phyloP scores from a whole-genome alignment of 2,329 filamentous ascomycete species.

The Blastomyces gilchristii region DNA sequence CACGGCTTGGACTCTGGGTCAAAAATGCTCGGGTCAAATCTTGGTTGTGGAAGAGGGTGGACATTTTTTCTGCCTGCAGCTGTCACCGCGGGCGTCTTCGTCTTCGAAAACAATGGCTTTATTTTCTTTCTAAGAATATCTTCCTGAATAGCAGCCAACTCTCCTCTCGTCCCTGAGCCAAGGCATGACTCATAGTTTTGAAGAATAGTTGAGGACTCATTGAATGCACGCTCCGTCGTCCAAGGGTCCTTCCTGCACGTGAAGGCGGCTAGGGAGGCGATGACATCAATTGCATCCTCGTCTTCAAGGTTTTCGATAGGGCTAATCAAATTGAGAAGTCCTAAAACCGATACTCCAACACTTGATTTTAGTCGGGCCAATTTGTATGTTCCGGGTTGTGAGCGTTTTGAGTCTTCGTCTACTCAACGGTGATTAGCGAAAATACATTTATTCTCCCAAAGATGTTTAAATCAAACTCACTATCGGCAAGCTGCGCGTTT shows the following conservation, averaged over 20 bases:
- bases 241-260: constrained; percentile 27
- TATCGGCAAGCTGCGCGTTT: constrained; percentile 17
- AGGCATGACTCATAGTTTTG: constrained; percentile 9
- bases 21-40: constrained; percentile 28
- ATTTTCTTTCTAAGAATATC: constrained; percentile 25
- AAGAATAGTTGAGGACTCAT: constrained; percentile 17
- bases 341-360: constrained; percentile 25
- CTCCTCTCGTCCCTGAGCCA: constrained; percentile 3
- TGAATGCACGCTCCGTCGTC: constrained; percentile 22
- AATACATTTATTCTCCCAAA: background rate
- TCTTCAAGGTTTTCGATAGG: constrained; percentile 17
- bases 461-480: constrained; percentile 8
- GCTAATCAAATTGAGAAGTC: constrained; percentile 15
- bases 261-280: constrained; percentile 27
- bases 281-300: constrained; percentile 19
- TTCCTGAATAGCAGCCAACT: constrained; percentile 19
- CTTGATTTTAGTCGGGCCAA: constrained; percentile 20
- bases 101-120: constrained; percentile 34
- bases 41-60: constrained; percentile 28
- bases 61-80: constrained; percentile 36
- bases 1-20: constrained; percentile 32
- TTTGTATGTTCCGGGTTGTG: constrained; percentile 16
- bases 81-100: constrained; percentile 34
- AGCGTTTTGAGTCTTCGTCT: constrained; percentile 15
- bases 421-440: constrained; percentile 1